A percentile compares a stretch with the other conserved stretches of the same genome.
phyloP scores from a whole-genome alignment of 83 land plant species.

The Thuja plicata region DNA sequence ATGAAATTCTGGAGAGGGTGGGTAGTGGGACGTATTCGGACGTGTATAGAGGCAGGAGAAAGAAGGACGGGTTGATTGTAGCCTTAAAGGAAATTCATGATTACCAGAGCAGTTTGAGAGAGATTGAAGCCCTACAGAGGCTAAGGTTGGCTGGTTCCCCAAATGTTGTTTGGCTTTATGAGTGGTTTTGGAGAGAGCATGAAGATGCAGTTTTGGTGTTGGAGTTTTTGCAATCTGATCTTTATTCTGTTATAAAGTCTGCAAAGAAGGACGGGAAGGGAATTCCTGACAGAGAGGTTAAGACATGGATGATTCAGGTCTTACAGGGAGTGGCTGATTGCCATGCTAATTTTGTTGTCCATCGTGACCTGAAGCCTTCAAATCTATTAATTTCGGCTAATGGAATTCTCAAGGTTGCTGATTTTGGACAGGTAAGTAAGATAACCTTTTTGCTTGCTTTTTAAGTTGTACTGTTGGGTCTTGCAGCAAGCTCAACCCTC shows the following conservation, averaged over 20 bases:
- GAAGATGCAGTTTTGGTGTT: constrained; percentile 70
- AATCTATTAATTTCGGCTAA: constrained; percentile 74
- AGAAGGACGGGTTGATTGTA: constrained; percentile 62
- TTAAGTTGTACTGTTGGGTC: neutral
- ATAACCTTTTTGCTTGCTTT: neutral
- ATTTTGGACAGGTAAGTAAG: constrained; percentile 85
- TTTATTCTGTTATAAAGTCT: constrained; percentile 37
- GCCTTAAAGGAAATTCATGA: constrained; percentile 96
- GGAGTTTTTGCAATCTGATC: constrained; percentile 67
- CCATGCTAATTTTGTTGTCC: constrained; percentile 64
- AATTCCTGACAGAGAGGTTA: constrained; percentile 49
- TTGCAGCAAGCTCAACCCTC: neutral
- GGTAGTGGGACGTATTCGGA: constrained; percentile 92
- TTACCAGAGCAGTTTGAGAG: constrained; percentile 71
- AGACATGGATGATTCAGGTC: constrained; percentile 90
- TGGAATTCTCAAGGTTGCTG: constrained; percentile 86
- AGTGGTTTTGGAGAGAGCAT: constrained; percentile 60
- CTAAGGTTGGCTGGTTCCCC: constrained; percentile 31
- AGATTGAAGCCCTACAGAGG: constrained; percentile 72
- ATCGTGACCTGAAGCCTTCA: constrained; percentile 89
- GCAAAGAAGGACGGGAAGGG: constrained; percentile 35
- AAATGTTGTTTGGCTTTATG: constrained; percentile 71
- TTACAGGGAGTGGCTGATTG: constrained; percentile 78
- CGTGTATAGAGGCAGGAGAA: constrained; percentile 68
- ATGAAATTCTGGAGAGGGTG: constrained; percentile 69